Evolutionary conservation across 2,329 filamentous ascomycete species (phyloP).

Genomic region (Neurospora crassa): DNA sequence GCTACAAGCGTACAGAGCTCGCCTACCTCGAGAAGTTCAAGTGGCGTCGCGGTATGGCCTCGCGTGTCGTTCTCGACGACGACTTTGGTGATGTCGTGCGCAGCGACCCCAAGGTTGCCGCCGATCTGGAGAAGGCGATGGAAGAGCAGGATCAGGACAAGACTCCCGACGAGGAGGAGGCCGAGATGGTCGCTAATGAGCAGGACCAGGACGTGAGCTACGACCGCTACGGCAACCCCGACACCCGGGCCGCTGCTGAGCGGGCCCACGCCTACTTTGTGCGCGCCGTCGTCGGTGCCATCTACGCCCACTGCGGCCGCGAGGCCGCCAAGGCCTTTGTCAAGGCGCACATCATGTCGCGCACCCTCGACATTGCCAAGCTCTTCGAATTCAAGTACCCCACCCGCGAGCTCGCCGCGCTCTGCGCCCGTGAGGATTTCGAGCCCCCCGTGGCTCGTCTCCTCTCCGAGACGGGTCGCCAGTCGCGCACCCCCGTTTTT

Average conservation of each 20-base stretch:
- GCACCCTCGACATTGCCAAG: slow-evolving; percentile 63
- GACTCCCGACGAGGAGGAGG: slow-evolving; percentile 1
- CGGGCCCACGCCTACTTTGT: slow-evolving; percentile 57
- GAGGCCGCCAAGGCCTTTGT: slow-evolving; percentile 75
- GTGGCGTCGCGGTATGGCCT: slow-evolving; percentile 63
- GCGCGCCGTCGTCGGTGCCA: slow-evolving; percentile 69
- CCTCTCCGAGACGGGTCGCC: slow-evolving; percentile 80
- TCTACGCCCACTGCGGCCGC: slow-evolving; percentile 78
- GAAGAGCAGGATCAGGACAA: not conserved
- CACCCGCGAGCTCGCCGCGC: slow-evolving; percentile 68
- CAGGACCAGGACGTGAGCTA: slow-evolving; percentile 13
- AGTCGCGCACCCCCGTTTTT: slow-evolving; percentile 78
- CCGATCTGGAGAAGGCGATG: slow-evolving; percentile 11
- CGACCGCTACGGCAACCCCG: slow-evolving; percentile 16
- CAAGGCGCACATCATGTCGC: slow-evolving; percentile 70
- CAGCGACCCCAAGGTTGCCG: slow-evolving; percentile 5
- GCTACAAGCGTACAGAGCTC: slow-evolving; percentile 42
- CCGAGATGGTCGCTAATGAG: slow-evolving; percentile 9
- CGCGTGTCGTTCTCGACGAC: slow-evolving; percentile 71
- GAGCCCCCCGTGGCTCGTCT: slow-evolving; percentile 78
- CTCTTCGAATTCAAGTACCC: slow-evolving; percentile 82
- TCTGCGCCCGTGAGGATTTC: slow-evolving; percentile 86
- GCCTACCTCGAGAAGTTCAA: slow-evolving; percentile 35
- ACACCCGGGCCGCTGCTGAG: slow-evolving; percentile 19
- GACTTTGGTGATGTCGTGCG: slow-evolving; percentile 63